Evolutionary conservation across 768 basidiomycete genomes (phyloP).

Genomic region (Pisolithus sp.): DNA sequence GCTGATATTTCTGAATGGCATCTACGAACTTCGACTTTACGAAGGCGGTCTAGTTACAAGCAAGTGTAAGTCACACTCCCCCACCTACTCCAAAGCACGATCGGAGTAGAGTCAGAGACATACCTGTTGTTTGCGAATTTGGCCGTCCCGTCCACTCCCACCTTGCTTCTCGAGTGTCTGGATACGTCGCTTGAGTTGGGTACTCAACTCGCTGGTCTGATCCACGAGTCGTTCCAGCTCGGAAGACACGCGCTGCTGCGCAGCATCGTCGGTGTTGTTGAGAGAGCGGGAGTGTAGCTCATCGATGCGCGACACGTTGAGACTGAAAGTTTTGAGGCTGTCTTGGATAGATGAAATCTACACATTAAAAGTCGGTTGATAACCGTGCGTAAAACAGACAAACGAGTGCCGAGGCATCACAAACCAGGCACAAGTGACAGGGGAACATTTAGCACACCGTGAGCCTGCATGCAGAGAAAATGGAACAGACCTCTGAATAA

Average conservation of each 20-base stretch:
- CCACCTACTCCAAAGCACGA: slow-evolving; percentile 7
- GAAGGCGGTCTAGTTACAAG: slow-evolving; percentile 42
- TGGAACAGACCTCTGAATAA: slow-evolving; percentile 60
- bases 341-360: slow-evolving; percentile 73
- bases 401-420: slow-evolving; percentile 19
- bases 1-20: slow-evolving; percentile 79
- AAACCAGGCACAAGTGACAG: not conserved
- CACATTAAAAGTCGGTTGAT: not conserved
- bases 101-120: slow-evolving; percentile 3
- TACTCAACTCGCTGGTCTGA: slow-evolving; percentile 66
- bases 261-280: slow-evolving; percentile 68
- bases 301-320: slow-evolving; percentile 61
- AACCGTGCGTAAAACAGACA: no score
- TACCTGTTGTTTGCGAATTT: slow-evolving; percentile 76
- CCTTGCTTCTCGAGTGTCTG: slow-evolving; percentile 65
- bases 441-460: not conserved
- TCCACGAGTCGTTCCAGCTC: slow-evolving; percentile 64
- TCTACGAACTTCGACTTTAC: slow-evolving; percentile 78
- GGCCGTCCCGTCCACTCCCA: slow-evolving; percentile 56
- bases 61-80: slow-evolving; percentile 8
- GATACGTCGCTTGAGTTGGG: slow-evolving; percentile 63
- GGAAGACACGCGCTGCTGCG: slow-evolving; percentile 51
- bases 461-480: not conserved
- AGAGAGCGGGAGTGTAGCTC: slow-evolving; percentile 71
- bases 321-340: slow-evolving; percentile 55